A percentile compares a stretch with the other conserved stretches of the same genome.
phyloP scores from a whole-genome alignment of 2,329 filamentous ascomycete genomes.

The Knoxdaviesia proteae region DNA sequence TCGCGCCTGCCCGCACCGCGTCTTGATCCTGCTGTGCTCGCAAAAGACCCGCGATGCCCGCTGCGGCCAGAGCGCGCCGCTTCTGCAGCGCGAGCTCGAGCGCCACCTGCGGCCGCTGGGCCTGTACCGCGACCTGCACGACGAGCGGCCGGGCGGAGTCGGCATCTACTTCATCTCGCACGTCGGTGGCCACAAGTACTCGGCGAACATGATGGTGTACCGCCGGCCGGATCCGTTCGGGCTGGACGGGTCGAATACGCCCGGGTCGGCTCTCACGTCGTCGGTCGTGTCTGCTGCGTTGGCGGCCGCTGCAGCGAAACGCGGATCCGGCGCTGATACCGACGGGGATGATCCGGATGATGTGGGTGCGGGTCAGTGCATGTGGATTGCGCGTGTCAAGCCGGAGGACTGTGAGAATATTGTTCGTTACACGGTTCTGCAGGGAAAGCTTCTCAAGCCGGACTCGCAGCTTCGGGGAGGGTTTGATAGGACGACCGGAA shows the following conservation, averaged over 20 bases:
- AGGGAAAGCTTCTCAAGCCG: slow-evolving; percentile 88
- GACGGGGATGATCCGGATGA: slow-evolving; percentile 13
- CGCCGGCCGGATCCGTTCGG: slow-evolving; percentile 40
- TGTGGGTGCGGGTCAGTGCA: slow-evolving; percentile 61
- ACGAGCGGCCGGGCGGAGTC: slow-evolving; percentile 76
- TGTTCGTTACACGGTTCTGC: slow-evolving; percentile 68
- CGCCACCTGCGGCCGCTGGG: slow-evolving; percentile 70
- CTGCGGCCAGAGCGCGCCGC: slow-evolving; percentile 80
- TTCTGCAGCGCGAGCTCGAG: slow-evolving; percentile 76
- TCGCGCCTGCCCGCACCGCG: slow-evolving; percentile 58
- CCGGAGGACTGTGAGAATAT: slow-evolving; percentile 90
- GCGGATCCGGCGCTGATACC: slow-evolving; percentile 7
- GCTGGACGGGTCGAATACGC: slow-evolving; percentile 19
- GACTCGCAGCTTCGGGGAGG: slow-evolving; percentile 69
- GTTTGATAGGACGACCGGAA: slow-evolving; percentile 61
- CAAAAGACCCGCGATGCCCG: slow-evolving; percentile 87
- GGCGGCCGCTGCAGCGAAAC: background rate
- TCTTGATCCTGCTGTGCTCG: slow-evolving; percentile 80
- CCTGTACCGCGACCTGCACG: slow-evolving; percentile 68
- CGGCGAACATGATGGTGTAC: slow-evolving; percentile 87
- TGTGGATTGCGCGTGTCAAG: slow-evolving; percentile 70
- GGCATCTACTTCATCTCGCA: slow-evolving; percentile 95
- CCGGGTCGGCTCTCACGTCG: slow-evolving; percentile 16
- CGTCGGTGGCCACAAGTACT: slow-evolving; percentile 91
- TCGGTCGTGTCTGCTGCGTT: slow-evolving; percentile 5